phyloP scores from a whole-genome alignment of 345 rosid species.

The Carallia brachiata region DNA sequence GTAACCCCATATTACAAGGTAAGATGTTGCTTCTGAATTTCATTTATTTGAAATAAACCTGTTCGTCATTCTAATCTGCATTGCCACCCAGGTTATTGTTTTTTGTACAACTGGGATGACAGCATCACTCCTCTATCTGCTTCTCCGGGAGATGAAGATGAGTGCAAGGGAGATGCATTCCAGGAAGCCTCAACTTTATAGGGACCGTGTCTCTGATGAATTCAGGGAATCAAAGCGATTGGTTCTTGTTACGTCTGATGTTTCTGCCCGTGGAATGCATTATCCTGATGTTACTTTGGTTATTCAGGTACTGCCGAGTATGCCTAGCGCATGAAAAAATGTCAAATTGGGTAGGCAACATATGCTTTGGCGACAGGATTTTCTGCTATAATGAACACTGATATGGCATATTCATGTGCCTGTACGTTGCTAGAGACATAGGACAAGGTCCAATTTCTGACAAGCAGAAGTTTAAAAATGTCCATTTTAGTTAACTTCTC shows the following conservation, averaged over 20 bases:
- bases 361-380: background rate
- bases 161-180: slow-evolving; percentile 91
- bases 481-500: too few relatives aligned
- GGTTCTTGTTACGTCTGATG: slow-evolving; percentile 89
- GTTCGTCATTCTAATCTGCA: slow-evolving; percentile 22
- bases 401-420: too few relatives aligned
- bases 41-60: background rate
- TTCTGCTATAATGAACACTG: background rate
- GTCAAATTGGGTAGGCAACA: background rate
- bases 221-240: slow-evolving; percentile 71
- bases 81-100: slow-evolving; percentile 63
- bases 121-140: slow-evolving; percentile 64
- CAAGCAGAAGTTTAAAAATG: too few relatives aligned
- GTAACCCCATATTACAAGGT: slow-evolving; percentile 75
- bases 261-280: slow-evolving; percentile 90
- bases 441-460: too few relatives aligned
- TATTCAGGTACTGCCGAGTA: slow-evolving; percentile 62
- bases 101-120: slow-evolving; percentile 94
- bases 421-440: too few relatives aligned
- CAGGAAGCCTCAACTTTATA: slow-evolving; percentile 79
- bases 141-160: slow-evolving; percentile 79
- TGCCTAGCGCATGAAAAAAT: background rate
- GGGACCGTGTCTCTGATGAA: slow-evolving; percentile 76
- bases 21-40: slow-evolving; percentile 17
- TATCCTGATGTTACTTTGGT: slow-evolving; percentile 96